phyloP scores from a whole-genome alignment of 2,329 filamentous ascomycete species.

The Corinectria fuckeliana region DNA sequence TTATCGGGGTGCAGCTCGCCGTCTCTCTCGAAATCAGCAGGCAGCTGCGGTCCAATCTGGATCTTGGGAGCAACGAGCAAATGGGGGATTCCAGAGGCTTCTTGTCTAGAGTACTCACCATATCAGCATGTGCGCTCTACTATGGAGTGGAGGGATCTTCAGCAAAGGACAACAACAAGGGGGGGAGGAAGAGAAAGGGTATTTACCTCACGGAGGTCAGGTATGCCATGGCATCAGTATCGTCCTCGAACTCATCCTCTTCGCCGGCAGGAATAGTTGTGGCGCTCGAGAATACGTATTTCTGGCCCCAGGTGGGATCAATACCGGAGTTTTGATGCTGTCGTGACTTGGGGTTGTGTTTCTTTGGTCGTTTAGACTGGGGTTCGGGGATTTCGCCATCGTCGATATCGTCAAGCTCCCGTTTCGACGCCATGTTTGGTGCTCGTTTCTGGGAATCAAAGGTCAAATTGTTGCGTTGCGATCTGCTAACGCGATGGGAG shows the following conservation, averaged over 20 bases:
- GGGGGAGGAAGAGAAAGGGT: neutral
- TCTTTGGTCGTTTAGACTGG: slow-evolving; percentile 39
- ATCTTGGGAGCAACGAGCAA: slow-evolving; percentile 69
- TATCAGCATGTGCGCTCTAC: slow-evolving; percentile 51
- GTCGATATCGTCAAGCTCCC: slow-evolving; percentile 42
- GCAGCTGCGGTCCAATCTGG: slow-evolving; percentile 59
- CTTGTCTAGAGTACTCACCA: slow-evolving; percentile 66
- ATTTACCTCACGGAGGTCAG: slow-evolving; percentile 73
- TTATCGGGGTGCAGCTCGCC: slow-evolving; percentile 39
- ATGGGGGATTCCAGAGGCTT: slow-evolving; percentile 77
- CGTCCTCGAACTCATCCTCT: slow-evolving; percentile 71
- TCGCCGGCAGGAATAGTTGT: slow-evolving; percentile 55
- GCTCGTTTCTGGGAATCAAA: neutral
- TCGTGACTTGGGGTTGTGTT: slow-evolving; percentile 43
- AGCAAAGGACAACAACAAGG: slow-evolving; percentile 32
- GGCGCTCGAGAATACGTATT: slow-evolving; percentile 70
- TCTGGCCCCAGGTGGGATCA: slow-evolving; percentile 73
- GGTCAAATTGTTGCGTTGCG: neutral
- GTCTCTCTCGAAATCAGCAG: slow-evolving; percentile 43
- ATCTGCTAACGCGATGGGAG: neutral
- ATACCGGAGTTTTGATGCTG: slow-evolving; percentile 55
- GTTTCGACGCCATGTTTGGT: slow-evolving; percentile 45
- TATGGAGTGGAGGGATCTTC: slow-evolving; percentile 27
- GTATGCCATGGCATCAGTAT: slow-evolving; percentile 73
- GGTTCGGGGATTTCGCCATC: slow-evolving; percentile 37